These are phyloP conservation scores for Acanthamoeba sp. DNA, from an alignment of 208 protist species.

Conservation along the genomic window DNA sequence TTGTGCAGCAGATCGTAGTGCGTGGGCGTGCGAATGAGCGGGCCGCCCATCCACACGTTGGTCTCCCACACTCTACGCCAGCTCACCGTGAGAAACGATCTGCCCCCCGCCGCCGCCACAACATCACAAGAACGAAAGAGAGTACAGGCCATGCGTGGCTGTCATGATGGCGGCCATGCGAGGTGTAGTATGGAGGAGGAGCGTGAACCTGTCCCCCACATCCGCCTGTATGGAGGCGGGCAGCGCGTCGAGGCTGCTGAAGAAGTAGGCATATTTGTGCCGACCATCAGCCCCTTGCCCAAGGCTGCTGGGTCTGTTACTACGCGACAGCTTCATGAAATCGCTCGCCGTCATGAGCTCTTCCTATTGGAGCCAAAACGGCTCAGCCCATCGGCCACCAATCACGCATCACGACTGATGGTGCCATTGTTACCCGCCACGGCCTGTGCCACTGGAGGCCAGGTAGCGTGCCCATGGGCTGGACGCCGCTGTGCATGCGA, in stretches of 20 bases:
- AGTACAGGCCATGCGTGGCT: no score
- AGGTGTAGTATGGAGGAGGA: background rate
- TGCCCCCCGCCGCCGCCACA: background rate
- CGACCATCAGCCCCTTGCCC: background rate
- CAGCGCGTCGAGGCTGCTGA: slow-evolving; percentile 38
- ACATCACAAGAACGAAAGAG: background rate
- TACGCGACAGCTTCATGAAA: background rate
- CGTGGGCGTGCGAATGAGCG: slow-evolving; percentile 1
- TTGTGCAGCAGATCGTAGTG: slow-evolving; percentile 71
- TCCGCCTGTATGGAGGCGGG: background rate
- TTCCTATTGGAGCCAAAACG: background rate
- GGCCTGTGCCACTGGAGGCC: slow-evolving; percentile 21
- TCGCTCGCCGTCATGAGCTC: slow-evolving; percentile 17
- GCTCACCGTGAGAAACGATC: slow-evolving; percentile 4
- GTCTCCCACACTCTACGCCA: slow-evolving; percentile 62
- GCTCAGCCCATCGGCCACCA: background rate
- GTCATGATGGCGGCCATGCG: no score
- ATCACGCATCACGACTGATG: no score
- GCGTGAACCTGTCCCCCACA: slow-evolving; percentile 8
- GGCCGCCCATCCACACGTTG: slow-evolving; percentile 69
- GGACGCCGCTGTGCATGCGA: slow-evolving; percentile 63
- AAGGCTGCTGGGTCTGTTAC: slow-evolving; percentile 8
- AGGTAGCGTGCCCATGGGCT: slow-evolving; percentile 20
- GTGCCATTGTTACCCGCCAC: slow-evolving; percentile 35
- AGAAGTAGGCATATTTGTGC: slow-evolving; percentile 66